These are phyloP conservation scores for Actinomortierella ambigua DNA, from an alignment of 371 early-diverging fungal genomes.

Conservation along the genomic window DNA sequence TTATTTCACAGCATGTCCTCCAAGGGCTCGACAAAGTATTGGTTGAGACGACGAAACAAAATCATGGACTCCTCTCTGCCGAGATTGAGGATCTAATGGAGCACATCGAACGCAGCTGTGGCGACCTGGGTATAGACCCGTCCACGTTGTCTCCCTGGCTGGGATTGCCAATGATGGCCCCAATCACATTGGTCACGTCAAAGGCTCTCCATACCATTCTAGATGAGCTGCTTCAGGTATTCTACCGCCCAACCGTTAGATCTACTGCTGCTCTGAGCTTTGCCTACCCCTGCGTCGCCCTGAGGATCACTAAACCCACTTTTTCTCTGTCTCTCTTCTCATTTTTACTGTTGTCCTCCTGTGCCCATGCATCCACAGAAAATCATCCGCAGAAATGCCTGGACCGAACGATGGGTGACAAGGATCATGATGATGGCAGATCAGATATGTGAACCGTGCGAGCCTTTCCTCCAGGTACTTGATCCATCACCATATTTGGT, in stretches of 20 bases:
- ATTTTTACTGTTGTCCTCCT: constrained; percentile 12
- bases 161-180: constrained; percentile 27
- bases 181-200: constrained; percentile 33
- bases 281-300: not conserved
- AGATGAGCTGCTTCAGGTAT: not conserved
- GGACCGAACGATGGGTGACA: constrained; percentile 28
- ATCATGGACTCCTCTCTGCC: constrained; percentile 45
- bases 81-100: constrained; percentile 56
- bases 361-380: constrained; percentile 11
- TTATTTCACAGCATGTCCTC: constrained; percentile 28
- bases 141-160: constrained; percentile 24
- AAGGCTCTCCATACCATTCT: constrained; percentile 34
- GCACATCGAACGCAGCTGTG: constrained; percentile 20
- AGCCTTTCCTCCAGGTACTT: constrained; percentile 24
- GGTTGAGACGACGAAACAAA: constrained; percentile 19
- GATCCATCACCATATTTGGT: no score
- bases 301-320: constrained; percentile 17
- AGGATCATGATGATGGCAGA: constrained; percentile 40
- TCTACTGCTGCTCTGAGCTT: not conserved
- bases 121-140: constrained; percentile 31
- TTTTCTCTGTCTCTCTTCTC: constrained; percentile 26
- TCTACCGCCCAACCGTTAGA: not conserved
- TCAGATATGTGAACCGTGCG: constrained; percentile 34
- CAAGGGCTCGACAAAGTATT: constrained; percentile 29
- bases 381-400: constrained; percentile 19